Evolutionary conservation across 352 stramenopile species (phyloP), one percentile per base, ranked within the genome.

Genomic region (Hyaloperonospora arabidopsidis): DNA sequence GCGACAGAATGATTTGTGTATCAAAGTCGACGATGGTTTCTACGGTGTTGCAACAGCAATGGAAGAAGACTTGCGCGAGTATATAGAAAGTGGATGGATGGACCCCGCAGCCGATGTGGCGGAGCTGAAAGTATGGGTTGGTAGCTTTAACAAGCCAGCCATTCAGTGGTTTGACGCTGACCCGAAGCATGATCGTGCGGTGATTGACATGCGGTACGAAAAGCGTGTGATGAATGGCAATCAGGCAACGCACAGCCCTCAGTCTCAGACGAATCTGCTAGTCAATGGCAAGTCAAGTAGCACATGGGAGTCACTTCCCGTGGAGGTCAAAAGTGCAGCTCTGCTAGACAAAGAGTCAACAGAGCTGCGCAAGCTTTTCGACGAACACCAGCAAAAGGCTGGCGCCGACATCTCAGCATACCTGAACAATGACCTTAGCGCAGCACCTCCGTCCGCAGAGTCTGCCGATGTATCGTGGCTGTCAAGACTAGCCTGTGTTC

Each of bases 31-130:
- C n/a, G 81, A 89, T 53, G 79, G 81, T 14, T 76, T 87, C 29
- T 92, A 77, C 43, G 81, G 78, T 32, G 58, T 89, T 8, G 54
- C 74, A 4, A 57, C 29, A 0, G 54, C 45, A 0, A 25, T 74
- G 1, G 61, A 77, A 19, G 62, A 57, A 11, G 77, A 86, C 44
- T 48, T 84, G 5, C 45, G 56, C 0, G 61, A 81, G 32, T 76
- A 70, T 48, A 50, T 89, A 15, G 81, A 89, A 40, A 76, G 49
- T 18, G 74, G 77, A 19, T 91, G 81, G 81, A 59, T 91, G 0
- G 68, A 83, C 13, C 78, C 78, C 2, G 61, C 51, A 1, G 52
- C 50, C 2, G 43, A 64, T 17, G 47, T 44, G 0, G 55, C 67
- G 2, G 56, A 84, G 19, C 45, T 88, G 19, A 76, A 75, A 8